Conservation (phyloP, 805 yeast species). For the Wickerhamiella sergipiensis region DNA sequence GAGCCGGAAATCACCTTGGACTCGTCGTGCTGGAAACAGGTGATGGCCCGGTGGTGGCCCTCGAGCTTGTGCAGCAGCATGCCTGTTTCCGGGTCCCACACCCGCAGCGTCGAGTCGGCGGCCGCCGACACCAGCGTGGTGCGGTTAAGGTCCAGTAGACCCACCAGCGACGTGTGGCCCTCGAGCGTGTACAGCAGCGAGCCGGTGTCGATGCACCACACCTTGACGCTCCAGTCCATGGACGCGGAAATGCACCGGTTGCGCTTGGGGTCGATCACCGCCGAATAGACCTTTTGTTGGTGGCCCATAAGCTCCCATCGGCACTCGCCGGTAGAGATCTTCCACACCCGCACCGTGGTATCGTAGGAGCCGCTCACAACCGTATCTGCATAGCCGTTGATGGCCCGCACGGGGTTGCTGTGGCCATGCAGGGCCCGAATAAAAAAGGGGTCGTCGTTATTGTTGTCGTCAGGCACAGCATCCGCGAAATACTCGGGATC, state of each 20-base stretch:
- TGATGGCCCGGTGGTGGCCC: slow-evolving; percentile 77
- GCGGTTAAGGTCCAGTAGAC: slow-evolving; percentile 63
- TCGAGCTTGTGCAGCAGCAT: slow-evolving; percentile 50
- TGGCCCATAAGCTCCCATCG: slow-evolving; percentile 69
- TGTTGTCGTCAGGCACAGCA: slow-evolving; percentile 24
- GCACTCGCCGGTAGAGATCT: slow-evolving; percentile 59
- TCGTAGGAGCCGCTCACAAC: slow-evolving; percentile 88
- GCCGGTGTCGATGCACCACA: slow-evolving; percentile 82
- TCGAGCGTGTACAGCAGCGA: slow-evolving; percentile 52
- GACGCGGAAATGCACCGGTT: slow-evolving; percentile 82
- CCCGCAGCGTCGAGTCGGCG: slow-evolving; percentile 81
- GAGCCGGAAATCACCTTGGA: slow-evolving; percentile 79
- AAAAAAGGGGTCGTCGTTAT: slow-evolving; percentile 42
- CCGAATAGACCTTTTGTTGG: slow-evolving; percentile 76
- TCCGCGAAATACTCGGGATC: slow-evolving; percentile 22
- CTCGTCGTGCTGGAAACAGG: slow-evolving; percentile 85
- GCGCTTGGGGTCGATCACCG: slow-evolving; percentile 62
- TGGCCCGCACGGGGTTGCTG: slow-evolving; percentile 69
- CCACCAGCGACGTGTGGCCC: slow-evolving; percentile 86
- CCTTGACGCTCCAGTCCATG: slow-evolving; percentile 73
- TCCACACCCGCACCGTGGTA: slow-evolving; percentile 86
- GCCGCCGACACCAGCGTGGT: slow-evolving; percentile 83
- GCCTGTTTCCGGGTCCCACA: slow-evolving; percentile 80
- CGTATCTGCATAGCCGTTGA: slow-evolving; percentile 72
- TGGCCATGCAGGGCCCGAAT: slow-evolving; percentile 63